Evolutionary conservation across 306 rosid genomes (phyloP), one percentile per base, ranked within the genome.

Genomic region (Acacia confusa): DNA sequence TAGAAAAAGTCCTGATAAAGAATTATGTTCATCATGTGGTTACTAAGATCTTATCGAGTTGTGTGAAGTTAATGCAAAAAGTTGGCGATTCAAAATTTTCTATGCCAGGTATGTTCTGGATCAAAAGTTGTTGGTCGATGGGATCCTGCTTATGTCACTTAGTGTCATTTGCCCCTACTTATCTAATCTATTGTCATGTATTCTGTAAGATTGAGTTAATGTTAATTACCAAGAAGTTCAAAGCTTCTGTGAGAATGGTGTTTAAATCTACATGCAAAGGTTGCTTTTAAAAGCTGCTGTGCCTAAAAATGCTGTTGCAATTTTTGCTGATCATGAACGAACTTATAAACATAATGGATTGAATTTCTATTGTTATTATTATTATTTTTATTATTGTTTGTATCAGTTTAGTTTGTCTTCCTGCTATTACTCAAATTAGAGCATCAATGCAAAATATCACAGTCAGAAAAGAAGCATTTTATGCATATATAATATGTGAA

Each of bases 1-100:
- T 95, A 66, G 95, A 93, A 82, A 88, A 86, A 79, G 83, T 90
- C 52, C 93, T 91, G 58, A 75, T 89, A 60, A 83, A 83, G 72
- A 75, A 79, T 78, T 83, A 76, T 81, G 89, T 95, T 88, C 76
- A 83, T 65, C 89, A 83, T 34, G 79, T 91, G 69, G 92, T 92
- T 38, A 63, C 88, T 45, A 95, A 88, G 86, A 83, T 90, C 87
- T 77, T 95, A 30, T 82, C 84, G 40, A 73, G 87, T 58, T 92
- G 98, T 89, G 80, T 89, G 84, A 92, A 85, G 74, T 79, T 76
- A 77, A 85, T 92, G 16, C 87, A 84, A 65, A 87, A 90, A 87
- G 72, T 40, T 20, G 52, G 53, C 43, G 80, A 77, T 82, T 83
- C 91, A 63, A 72, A 84, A 52, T 76, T 92, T 45, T 86, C 86